phyloP scores from a whole-genome alignment of 2,329 filamentous ascomycete species.

The Furcasterigmium furcatum region DNA sequence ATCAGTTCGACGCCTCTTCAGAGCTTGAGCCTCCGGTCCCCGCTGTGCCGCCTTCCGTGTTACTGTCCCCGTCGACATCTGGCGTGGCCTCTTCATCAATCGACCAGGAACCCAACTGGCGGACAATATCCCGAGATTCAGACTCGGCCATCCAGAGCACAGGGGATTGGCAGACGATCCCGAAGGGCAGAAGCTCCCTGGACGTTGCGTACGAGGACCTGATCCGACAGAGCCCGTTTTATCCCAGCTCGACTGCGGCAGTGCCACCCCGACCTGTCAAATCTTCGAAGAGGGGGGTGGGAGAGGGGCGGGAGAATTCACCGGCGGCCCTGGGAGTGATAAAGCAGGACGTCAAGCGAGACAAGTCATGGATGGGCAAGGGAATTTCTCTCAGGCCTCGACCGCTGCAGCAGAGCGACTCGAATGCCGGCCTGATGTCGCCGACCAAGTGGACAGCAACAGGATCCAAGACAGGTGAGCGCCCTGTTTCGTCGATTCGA shows the following conservation, averaged over 20 bases:
- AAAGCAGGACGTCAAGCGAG: not conserved
- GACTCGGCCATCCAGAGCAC: conserved; percentile 4
- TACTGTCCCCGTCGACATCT: not conserved
- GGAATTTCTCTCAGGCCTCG: not conserved
- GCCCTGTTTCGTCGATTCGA: conserved; percentile 2
- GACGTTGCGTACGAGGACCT: conserved; percentile 12
- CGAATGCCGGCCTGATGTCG: conserved; percentile 7
- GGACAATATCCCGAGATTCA: not conserved
- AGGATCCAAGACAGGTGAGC: conserved; percentile 1
- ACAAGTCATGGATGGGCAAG: conserved; percentile 4
- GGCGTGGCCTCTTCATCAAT: not conserved
- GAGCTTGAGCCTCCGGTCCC: not conserved
- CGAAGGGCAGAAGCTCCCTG: conserved; percentile 6
- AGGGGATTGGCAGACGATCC: conserved; percentile 10
- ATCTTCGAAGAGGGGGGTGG: conserved; percentile 5
- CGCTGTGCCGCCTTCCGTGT: not conserved
- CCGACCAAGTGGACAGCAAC: conserved; percentile 3
- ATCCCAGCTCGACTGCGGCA: conserved; percentile 3
- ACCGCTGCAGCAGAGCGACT: not conserved
- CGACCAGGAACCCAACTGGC: conserved; percentile 2
- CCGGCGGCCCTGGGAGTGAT: not conserved
- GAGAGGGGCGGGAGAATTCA: not conserved
- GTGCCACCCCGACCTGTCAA: conserved; percentile 11
- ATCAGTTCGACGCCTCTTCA: conserved; percentile 2
- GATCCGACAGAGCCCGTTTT: conserved; percentile 8